Evolutionary conservation across 2,329 filamentous ascomycete species (phyloP).

Genomic region (Aspergillus candidus): DNA sequence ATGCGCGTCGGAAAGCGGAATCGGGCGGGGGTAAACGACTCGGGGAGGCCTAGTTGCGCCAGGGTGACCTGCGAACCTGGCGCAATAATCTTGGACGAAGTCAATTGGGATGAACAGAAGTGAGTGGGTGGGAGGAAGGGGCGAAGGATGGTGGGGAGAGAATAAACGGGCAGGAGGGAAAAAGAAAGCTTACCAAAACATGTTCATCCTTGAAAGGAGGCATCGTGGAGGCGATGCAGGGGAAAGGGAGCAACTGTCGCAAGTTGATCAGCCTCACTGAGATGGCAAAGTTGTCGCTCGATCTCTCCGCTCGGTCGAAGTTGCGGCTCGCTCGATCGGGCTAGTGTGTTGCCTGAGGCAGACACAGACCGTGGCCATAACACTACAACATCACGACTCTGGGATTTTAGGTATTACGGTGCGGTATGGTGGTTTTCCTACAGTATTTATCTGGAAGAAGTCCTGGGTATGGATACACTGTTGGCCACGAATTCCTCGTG

Average conservation of each 20-base stretch:
- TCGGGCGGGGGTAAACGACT: slow-evolving; percentile 85
- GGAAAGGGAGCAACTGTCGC: slow-evolving; percentile 13
- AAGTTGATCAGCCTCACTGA: neutral
- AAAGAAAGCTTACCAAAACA: slow-evolving; percentile 37
- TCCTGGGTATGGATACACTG: no score
- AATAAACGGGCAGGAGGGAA: neutral
- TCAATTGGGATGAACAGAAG: slow-evolving; percentile 4
- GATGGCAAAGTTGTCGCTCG: neutral
- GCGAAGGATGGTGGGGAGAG: neutral
- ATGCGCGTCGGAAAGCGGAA: slow-evolving; percentile 86
- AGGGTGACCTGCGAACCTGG: slow-evolving; percentile 80
- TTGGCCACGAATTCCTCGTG: no score
- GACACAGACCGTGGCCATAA: no score
- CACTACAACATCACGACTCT: no score
- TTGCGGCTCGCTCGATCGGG: no score
- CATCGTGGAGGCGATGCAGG: slow-evolving; percentile 29
- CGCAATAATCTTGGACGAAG: slow-evolving; percentile 42
- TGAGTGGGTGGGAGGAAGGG: neutral
- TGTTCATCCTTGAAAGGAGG: slow-evolving; percentile 50
- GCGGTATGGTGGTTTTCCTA: no score
- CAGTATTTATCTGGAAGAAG: no score
- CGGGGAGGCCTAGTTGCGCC: slow-evolving; percentile 81
- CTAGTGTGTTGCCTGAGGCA: no score
- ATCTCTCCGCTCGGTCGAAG: slow-evolving; percentile 3
- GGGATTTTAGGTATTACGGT: no score